A percentile compares a stretch with the other conserved stretches of the same genome.
Evolutionary conservation across 2,329 filamentous ascomycete genomes (phyloP).

Genomic region (Ploettnerulaceae sp.): DNA sequence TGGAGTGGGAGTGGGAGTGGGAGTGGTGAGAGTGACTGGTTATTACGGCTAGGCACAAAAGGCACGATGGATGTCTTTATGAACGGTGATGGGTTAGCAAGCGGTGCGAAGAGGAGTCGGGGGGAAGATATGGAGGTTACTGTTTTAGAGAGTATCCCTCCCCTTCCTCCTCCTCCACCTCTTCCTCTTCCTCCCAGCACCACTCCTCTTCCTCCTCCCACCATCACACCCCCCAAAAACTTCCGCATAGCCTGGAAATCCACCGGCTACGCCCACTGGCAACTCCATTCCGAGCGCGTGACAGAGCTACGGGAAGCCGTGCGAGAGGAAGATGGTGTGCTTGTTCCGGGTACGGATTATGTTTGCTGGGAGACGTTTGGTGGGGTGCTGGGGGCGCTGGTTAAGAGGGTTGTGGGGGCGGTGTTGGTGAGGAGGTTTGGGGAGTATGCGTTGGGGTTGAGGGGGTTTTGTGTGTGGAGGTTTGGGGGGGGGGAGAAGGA

Average conservation of each 20-base stretch:
- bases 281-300: conserved; percentile 38
- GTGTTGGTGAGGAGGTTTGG: conserved; percentile 36
- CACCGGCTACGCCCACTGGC: conserved; percentile 31
- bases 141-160: conserved; percentile 11
- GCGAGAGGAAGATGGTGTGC: conserved; percentile 21
- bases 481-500: not conserved
- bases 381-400: conserved; percentile 36
- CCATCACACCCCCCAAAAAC: not conserved
- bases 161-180: not conserved
- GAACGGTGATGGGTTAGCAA: conserved; percentile 20
- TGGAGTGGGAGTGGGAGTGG: too few species aligned
- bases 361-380: conserved; percentile 44
- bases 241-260: conserved; percentile 39
- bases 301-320: conserved; percentile 43
- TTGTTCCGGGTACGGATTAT: conserved; percentile 37
- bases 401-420: conserved; percentile 34
- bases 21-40: conserved; percentile 14
- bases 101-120: conserved; percentile 14
- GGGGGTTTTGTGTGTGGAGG: conserved; percentile 28
- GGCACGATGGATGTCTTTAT: conserved; percentile 22
- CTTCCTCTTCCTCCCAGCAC: not conserved
- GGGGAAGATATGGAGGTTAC: conserved; percentile 18
- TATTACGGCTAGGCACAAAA: conserved; percentile 19
- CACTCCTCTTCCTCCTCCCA: not conserved
- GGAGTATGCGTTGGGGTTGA: conserved; percentile 39